Conservation (phyloP, 2,329 filamentous ascomycete genomes). For the Neopestalotiopsis sp. region DNA sequence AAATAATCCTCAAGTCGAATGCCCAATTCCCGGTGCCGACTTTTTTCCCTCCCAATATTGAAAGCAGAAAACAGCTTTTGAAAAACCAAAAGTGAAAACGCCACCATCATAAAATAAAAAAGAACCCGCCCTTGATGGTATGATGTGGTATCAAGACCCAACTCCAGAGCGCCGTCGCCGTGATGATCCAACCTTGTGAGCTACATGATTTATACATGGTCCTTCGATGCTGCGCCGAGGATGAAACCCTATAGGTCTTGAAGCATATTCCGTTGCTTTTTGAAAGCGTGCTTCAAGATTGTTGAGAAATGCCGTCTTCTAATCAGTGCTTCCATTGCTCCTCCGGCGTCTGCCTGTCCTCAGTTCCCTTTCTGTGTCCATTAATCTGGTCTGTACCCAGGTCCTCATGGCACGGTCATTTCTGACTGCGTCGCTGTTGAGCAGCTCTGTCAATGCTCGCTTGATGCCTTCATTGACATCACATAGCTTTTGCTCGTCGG, state of each 20-base stretch:
- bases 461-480: conserved; percentile 67
- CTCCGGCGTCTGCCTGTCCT: conserved; percentile 56
- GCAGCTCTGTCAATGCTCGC: conserved; percentile 63
- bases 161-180: neutral
- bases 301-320: conserved; percentile 13
- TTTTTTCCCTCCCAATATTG: neutral
- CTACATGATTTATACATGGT: neutral
- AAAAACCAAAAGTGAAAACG: neutral
- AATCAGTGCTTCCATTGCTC: conserved; percentile 39
- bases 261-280: neutral
- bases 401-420: conserved; percentile 56
- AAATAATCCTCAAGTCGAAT: neutral
- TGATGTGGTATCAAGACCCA: conserved; percentile 10
- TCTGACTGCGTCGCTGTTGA: conserved; percentile 63
- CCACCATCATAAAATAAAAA: neutral
- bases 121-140: neutral
- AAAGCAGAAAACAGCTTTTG: neutral
- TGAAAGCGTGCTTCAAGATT: neutral
- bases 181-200: neutral
- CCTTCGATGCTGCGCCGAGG: neutral
- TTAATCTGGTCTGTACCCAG: conserved; percentile 63
- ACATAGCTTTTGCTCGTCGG: conserved; percentile 58
- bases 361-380: conserved; percentile 66
- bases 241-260: too few species aligned
- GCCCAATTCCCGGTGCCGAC: neutral